phyloP scores from a whole-genome alignment of 2,329 filamentous ascomycete genomes.

The Penicillium sp. region DNA sequence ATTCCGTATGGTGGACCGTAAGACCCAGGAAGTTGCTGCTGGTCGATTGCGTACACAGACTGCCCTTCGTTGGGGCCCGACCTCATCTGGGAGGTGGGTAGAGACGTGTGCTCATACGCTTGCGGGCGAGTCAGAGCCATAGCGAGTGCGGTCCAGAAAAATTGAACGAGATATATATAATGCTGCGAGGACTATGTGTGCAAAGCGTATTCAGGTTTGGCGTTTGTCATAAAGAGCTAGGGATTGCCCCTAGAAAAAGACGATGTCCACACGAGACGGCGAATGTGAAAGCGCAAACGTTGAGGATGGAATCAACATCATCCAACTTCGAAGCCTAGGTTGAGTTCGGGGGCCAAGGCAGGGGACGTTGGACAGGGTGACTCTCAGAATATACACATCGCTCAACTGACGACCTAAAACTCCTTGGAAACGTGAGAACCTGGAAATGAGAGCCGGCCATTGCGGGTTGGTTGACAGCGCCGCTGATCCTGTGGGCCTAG shows the following conservation, averaged over 20 bases:
- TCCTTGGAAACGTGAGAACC: not conserved
- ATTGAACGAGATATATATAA: not conserved
- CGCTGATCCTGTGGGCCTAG: slow-evolving; percentile 20
- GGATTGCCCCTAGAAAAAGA: not conserved
- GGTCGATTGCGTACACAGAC: slow-evolving; percentile 9
- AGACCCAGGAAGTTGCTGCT: slow-evolving; percentile 12
- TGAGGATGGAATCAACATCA: slow-evolving; percentile 1
- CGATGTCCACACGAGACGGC: not conserved
- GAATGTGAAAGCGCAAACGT: not conserved
- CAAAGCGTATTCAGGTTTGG: not conserved
- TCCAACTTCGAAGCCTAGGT: not conserved
- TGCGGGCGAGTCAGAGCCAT: slow-evolving; percentile 19
- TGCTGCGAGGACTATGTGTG: not conserved
- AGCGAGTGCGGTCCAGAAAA: not conserved
- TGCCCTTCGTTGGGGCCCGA: slow-evolving; percentile 12
- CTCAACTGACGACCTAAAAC: not conserved
- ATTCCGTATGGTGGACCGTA: slow-evolving; percentile 14
- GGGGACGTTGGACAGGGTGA: not conserved
- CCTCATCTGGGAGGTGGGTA: slow-evolving; percentile 8
- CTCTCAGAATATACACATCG: not conserved
- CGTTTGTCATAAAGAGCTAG: not conserved
- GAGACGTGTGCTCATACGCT: slow-evolving; percentile 11
- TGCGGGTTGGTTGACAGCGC: slow-evolving; percentile 2
- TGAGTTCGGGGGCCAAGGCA: not conserved
- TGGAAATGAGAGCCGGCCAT: slow-evolving; percentile 7